Percentiles rank a stretch among this genome's conserved stretches.
Evolutionary conservation across 257 asterid genomes (phyloP).

Genomic region (Nicotiana sylvestris): DNA sequence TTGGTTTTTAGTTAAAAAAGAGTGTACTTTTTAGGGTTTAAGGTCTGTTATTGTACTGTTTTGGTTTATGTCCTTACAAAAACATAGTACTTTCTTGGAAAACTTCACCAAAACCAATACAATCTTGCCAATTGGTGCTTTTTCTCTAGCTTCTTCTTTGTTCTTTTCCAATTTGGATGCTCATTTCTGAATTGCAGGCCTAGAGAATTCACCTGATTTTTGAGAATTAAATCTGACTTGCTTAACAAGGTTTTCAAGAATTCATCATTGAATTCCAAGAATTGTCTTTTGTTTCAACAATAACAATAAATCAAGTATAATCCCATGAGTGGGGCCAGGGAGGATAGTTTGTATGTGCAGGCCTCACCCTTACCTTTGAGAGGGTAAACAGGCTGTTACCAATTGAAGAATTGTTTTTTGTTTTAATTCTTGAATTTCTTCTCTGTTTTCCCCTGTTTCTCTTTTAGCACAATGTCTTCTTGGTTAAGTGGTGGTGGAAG

Average conservation of each 20-base stretch:
- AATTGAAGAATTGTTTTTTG: not conserved
- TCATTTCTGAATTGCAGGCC: not conserved
- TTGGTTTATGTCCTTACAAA: not conserved
- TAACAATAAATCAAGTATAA: no score
- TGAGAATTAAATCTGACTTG: not conserved
- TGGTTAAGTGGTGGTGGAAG: constrained; percentile 73
- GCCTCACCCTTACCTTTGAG: no score
- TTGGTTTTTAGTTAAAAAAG: not conserved
- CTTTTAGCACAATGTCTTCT: constrained; percentile 33
- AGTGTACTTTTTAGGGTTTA: constrained; percentile 35
- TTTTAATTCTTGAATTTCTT: not conserved
- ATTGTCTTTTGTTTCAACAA: no score
- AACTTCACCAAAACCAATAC: constrained; percentile 16
- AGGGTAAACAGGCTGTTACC: no score
- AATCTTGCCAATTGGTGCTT: constrained; percentile 16
- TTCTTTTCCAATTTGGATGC: constrained; percentile 3
- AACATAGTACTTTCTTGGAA: not conserved
- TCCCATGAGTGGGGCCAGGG: no score
- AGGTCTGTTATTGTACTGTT: no score
- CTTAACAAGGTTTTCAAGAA: not conserved
- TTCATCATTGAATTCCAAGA: not conserved
- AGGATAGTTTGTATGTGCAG: no score
- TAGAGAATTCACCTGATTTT: not conserved
- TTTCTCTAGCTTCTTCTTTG: not conserved
- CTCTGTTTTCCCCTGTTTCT: not conserved